Evolutionary conservation across 106 monocot genomes (phyloP), one percentile per base, ranked within the genome.

Genomic region (Phalaenopsis equestris): DNA sequence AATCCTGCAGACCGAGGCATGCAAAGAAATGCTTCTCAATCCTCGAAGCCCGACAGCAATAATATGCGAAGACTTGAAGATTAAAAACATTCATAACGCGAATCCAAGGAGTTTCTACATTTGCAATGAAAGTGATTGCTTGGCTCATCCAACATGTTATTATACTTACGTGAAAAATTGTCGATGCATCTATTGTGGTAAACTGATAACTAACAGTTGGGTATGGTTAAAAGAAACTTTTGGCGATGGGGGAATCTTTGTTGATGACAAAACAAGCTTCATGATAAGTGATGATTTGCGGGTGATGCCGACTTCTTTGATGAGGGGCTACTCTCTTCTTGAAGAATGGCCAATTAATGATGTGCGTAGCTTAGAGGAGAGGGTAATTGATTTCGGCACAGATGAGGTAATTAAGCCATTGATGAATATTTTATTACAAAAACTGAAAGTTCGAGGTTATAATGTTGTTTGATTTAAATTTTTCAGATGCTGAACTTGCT

Each of bases 221-320:
- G 39, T 46, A n/a, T n/a, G 81, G 81, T 6, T 0, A 8, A 42
- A 41, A 1, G 68, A 21, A 2, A 61, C 30, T 18, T 19, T 8
- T 4, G 41, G 45, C 12, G 21, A 24, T 12, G 75, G 76, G 11
- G 84, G 84, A 12, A 79, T 84, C n/a, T 87, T 87, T 48, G 81
- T 82, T 5, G 79, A 79, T 45, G 23, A 23, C 14, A n/a, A 3
- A 19, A 8, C 41, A 2, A 43, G 45, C 6, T 81, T 46, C 24
- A 67, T 84, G 12, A 74, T 84, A 3, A 79, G 48, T 17, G 84
- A 87, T 68, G 58, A 87, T 87, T 52, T 87, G 15, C 41, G 43
- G 17, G 75, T 87, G 57, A 41, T 0, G 52, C 73, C 80, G 3
- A 80, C 57, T 42, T 79, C 80, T 30, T 76, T 48, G 16, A 4